Percentiles rank a stretch among this genome's conserved stretches.
Evolutionary conservation across 495 filamentous ascomycete genomes (phyloP).

Genomic region (Penicillium cosmopolitanum): DNA sequence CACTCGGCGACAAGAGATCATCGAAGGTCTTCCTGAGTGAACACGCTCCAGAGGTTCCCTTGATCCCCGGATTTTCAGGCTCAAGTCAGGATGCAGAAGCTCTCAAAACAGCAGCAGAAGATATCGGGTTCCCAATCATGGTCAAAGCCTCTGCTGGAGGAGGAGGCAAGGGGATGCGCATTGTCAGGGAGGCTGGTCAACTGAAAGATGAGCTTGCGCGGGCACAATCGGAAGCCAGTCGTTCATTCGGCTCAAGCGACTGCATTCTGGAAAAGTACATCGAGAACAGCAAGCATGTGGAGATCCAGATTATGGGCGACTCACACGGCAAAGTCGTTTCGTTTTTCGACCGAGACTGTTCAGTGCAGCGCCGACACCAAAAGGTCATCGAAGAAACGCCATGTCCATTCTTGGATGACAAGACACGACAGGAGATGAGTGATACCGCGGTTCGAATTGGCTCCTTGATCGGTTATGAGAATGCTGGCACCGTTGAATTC

Average conservation of each 20-base stretch:
- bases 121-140: slow-evolving; percentile 82
- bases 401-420: slow-evolving; percentile 70
- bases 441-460: slow-evolving; percentile 78
- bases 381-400: slow-evolving; percentile 95
- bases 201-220: slow-evolving; percentile 72
- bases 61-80: slow-evolving; percentile 86
- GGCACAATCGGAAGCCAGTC: slow-evolving; percentile 76
- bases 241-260: slow-evolving; percentile 80
- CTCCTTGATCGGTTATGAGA: slow-evolving; percentile 78
- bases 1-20: slow-evolving; percentile 54
- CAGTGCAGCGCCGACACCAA: slow-evolving; percentile 81
- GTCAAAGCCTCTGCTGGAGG: slow-evolving; percentile 93
- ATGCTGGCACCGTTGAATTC: slow-evolving; percentile 92
- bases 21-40: slow-evolving; percentile 36
- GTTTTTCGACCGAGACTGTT: slow-evolving; percentile 79
- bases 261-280: slow-evolving; percentile 92
- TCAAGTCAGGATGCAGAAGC: slow-evolving; percentile 66
- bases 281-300: slow-evolving; percentile 80
- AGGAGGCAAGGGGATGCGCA: slow-evolving; percentile 90
- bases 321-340: slow-evolving; percentile 72
- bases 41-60: slow-evolving; percentile 72
- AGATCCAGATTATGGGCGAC: slow-evolving; percentile 90
- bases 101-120: slow-evolving; percentile 62
- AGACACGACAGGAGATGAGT: slow-evolving; percentile 73
- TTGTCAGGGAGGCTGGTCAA: slow-evolving; percentile 64